phyloP scores from a whole-genome alignment of 495 filamentous ascomycete species.

The Pyrenula aspistea region DNA sequence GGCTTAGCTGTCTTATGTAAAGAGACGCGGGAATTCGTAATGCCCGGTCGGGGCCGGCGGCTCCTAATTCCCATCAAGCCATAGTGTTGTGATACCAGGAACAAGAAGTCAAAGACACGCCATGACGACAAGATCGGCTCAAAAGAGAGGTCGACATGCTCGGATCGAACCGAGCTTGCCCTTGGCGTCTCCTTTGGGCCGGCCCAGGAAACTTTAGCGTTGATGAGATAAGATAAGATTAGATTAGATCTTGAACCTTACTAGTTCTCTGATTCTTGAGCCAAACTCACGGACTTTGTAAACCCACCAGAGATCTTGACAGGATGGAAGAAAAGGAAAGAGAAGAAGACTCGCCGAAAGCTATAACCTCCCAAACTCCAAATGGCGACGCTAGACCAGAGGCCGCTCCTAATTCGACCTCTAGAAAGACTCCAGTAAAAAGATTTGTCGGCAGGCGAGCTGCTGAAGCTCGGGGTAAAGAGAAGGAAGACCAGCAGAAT shows the following conservation, averaged over 20 bases:
- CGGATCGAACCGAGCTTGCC: neutral
- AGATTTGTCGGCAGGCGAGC: constrained; percentile 66
- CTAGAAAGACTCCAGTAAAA: constrained; percentile 51
- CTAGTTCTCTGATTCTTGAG: no score
- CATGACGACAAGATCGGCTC: neutral
- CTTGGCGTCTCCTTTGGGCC: no score
- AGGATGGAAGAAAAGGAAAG: no score
- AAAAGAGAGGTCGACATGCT: neutral
- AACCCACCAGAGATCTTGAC: no score
- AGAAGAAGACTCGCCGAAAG: no score
- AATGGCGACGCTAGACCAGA: neutral
- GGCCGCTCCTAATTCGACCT: neutral
- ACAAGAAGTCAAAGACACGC: neutral
- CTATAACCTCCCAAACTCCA: no score
- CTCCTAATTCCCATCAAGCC: neutral
- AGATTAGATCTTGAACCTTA: neutral
- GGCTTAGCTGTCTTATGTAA: neutral
- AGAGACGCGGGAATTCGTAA: neutral
- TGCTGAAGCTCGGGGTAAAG: constrained; percentile 39
- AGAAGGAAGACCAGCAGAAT: constrained; percentile 16
- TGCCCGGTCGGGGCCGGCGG: neutral
- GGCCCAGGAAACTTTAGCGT: no score
- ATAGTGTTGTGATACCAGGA: neutral
- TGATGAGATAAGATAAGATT: neutral
- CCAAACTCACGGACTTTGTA: no score